Conservation (phyloP, 129 eudicot genomes). For the Helichrysum umbraculigerum region DNA sequence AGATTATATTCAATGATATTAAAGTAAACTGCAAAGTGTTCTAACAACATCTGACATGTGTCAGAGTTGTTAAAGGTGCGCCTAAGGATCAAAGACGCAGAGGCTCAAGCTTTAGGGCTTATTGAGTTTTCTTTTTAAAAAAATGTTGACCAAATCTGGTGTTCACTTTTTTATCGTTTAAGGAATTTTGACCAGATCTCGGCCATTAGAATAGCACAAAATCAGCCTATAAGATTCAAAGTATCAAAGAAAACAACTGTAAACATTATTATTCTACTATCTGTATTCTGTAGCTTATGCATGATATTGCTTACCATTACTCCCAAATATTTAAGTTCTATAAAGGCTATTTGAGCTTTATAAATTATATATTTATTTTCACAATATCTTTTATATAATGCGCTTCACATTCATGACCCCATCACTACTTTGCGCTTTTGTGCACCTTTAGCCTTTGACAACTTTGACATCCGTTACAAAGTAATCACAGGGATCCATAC, state of each 20-base stretch:
- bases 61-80: neutral
- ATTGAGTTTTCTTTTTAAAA: neutral
- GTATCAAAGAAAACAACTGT: too few relatives aligned
- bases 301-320: too few relatives aligned
- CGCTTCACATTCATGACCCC: neutral
- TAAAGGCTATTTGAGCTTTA: neutral
- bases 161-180: neutral
- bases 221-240: neutral
- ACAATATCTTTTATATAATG: too few relatives aligned
- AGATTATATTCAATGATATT: constrained; percentile 13
- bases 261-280: neutral
- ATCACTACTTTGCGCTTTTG: neutral
- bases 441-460: neutral
- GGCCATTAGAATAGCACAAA: neutral
- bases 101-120: neutral
- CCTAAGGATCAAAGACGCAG: neutral
- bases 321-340: neutral
- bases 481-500: neutral
- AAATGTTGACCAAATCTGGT: neutral
- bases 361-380: too few relatives aligned
- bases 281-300: neutral
- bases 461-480: neutral
- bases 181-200: neutral
- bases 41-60: neutral
- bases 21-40: constrained; percentile 6